These are phyloP conservation scores for Apiotrichum veenhuisii DNA, from an alignment of 1,284 basidiomycete genomes.

Conservation along the genomic window DNA sequence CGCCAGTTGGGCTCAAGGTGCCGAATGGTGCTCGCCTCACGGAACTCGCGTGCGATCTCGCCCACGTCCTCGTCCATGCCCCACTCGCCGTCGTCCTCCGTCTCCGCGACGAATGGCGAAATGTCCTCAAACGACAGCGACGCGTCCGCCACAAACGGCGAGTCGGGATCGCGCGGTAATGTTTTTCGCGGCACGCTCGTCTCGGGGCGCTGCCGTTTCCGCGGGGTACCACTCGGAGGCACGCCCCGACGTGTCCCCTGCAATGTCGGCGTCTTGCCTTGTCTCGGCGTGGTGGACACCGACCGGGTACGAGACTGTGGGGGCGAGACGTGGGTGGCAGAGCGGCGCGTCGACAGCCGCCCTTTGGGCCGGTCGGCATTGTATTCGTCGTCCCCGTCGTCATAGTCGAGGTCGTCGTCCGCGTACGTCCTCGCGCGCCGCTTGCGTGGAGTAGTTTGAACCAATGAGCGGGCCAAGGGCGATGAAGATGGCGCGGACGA, in stretches of 20 bases:
- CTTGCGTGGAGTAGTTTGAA: neutral
- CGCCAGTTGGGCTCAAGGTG: neutral
- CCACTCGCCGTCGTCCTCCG: constrained; percentile 35
- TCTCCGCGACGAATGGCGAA: constrained; percentile 11
- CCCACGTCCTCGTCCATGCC: constrained; percentile 39
- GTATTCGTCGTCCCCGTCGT: neutral
- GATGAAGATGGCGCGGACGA: no score
- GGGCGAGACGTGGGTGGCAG: no score
- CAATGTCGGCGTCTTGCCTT: neutral
- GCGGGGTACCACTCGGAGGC: constrained; percentile 5
- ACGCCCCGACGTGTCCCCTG: neutral
- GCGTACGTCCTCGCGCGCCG: neutral
- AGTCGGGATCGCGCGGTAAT: constrained; percentile 9
- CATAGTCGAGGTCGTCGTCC: neutral
- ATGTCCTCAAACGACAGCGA: neutral
- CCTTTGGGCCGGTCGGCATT: no score
- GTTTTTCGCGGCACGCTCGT: constrained; percentile 3
- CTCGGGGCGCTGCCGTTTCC: constrained; percentile 11
- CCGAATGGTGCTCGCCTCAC: constrained; percentile 32
- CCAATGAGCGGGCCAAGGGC: no score
- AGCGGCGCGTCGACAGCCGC: no score
- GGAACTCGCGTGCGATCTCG: constrained; percentile 29
- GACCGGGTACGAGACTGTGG: neutral
- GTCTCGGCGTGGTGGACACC: neutral
- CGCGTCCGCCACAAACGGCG: neutral